Evolutionary conservation across 192 early-diverging fungal species (phyloP).

Genomic region (Coemansia aciculifera): DNA sequence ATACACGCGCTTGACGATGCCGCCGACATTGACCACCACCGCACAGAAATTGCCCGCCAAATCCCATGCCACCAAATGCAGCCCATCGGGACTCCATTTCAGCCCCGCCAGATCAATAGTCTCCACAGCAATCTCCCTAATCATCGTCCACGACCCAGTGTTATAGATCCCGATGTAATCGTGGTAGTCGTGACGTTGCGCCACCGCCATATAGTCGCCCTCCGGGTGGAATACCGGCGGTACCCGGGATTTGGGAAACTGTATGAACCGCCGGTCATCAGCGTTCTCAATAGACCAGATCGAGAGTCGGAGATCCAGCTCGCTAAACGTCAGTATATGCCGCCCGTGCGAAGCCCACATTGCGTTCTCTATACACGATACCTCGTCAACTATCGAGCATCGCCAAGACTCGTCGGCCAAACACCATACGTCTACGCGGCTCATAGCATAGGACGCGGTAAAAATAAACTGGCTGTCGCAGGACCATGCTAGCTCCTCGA

Average conservation of each 20-base stretch:
- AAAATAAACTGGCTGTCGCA: slow-evolving; percentile 35
- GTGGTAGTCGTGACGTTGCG: slow-evolving; percentile 52
- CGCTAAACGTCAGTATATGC: slow-evolving; percentile 48
- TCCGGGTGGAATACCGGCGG: slow-evolving; percentile 38
- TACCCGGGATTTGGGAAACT: slow-evolving; percentile 35
- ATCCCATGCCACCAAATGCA: slow-evolving; percentile 46
- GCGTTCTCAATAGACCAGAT: slow-evolving; percentile 42
- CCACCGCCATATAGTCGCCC: slow-evolving; percentile 39
- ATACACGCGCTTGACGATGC: slow-evolving; percentile 31
- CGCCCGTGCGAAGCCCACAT: slow-evolving; percentile 26
- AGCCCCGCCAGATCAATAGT: slow-evolving; percentile 30
- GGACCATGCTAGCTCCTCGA: slow-evolving; percentile 51
- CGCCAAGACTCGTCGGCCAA: slow-evolving; percentile 44
- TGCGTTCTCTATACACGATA: slow-evolving; percentile 28
- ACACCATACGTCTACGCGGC: slow-evolving; percentile 53
- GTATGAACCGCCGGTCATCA: slow-evolving; percentile 39
- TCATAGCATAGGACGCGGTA: slow-evolving; percentile 35
- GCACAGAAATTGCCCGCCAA: slow-evolving; percentile 19
- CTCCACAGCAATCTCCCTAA: slow-evolving; percentile 29
- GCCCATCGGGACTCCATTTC: slow-evolving; percentile 45
- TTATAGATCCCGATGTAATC: slow-evolving; percentile 48
- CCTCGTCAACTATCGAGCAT: slow-evolving; percentile 43
- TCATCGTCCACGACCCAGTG: slow-evolving; percentile 36
- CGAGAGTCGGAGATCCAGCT: slow-evolving; percentile 51
- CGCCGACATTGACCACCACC: slow-evolving; percentile 32